Conservation (phyloP, 768 basidiomycete species). For the Coprinellus micaceus region DNA sequence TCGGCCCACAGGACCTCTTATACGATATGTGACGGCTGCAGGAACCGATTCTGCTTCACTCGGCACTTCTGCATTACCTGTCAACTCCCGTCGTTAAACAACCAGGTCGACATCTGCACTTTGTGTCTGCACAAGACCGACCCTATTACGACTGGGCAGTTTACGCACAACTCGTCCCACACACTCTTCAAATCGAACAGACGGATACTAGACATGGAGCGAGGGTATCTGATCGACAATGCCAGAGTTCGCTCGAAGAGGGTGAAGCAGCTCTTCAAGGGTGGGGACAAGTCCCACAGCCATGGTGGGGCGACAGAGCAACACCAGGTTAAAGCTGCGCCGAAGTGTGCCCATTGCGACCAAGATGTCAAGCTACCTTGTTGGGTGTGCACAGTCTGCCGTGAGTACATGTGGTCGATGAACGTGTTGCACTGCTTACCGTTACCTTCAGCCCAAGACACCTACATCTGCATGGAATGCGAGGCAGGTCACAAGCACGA, state of each 20-base stretch:
- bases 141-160: neutral
- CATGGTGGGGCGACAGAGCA: neutral
- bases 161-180: constrained; percentile 6
- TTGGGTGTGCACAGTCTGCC: constrained; percentile 11
- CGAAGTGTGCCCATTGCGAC: constrained; percentile 8
- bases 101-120: constrained; percentile 9
- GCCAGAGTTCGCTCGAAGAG: neutral
- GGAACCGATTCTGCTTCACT: neutral
- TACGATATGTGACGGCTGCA: neutral
- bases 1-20: neutral
- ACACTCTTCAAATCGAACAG: constrained; percentile 6
- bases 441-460: neutral
- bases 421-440: neutral
- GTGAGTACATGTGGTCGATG: neutral
- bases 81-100: neutral
- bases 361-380: constrained; percentile 4
- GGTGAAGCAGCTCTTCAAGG: constrained; percentile 3
- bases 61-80: neutral
- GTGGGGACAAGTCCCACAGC: neutral
- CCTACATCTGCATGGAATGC: constrained; percentile 4
- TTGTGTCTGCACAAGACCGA: constrained; percentile 2
- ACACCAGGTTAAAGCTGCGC: neutral
- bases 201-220: neutral
- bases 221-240: constrained; percentile 3
- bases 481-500: neutral